phyloP scores from a whole-genome alignment of 306 rosid species.

The Argentina anserina region DNA sequence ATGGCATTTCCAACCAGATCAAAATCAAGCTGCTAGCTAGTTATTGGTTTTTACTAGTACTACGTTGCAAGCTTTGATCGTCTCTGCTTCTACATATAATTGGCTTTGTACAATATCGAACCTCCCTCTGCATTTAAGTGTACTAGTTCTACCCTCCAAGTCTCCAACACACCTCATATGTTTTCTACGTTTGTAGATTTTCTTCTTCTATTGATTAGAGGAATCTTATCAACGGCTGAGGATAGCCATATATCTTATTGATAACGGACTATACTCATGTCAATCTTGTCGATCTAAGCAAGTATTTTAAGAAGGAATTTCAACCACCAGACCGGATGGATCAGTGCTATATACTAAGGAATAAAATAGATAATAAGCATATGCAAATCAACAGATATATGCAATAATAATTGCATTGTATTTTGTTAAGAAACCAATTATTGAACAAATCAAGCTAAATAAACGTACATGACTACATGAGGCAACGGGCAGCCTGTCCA shows the following conservation, averaged over 20 bases:
- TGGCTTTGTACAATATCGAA: not conserved
- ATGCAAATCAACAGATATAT: too few species aligned
- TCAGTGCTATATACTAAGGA: too few species aligned
- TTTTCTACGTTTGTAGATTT: not conserved
- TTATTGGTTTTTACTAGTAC: not conserved
- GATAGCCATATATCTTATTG: not conserved
- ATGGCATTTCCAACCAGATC: not conserved
- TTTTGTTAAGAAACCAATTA: too few species aligned
- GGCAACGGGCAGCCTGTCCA: not conserved
- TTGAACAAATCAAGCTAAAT: too few species aligned
- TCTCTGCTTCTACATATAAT: not conserved
- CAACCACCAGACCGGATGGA: too few species aligned
- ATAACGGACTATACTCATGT: not conserved
- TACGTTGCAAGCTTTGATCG: not conserved
- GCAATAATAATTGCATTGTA: too few species aligned
- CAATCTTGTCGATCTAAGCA: not conserved
- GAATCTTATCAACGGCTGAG: not conserved
- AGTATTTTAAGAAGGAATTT: not conserved
- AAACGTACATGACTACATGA: too few species aligned
- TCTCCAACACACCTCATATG: too few species aligned
- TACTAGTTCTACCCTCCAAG: too few species aligned
- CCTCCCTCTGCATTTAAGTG: not conserved
- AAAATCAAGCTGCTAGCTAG: not conserved
- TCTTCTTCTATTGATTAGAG: too few species aligned
- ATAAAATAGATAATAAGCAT: not conserved